phyloP scores from a whole-genome alignment of 1,284 basidiomycete species.

The Ustilago loliicola region DNA sequence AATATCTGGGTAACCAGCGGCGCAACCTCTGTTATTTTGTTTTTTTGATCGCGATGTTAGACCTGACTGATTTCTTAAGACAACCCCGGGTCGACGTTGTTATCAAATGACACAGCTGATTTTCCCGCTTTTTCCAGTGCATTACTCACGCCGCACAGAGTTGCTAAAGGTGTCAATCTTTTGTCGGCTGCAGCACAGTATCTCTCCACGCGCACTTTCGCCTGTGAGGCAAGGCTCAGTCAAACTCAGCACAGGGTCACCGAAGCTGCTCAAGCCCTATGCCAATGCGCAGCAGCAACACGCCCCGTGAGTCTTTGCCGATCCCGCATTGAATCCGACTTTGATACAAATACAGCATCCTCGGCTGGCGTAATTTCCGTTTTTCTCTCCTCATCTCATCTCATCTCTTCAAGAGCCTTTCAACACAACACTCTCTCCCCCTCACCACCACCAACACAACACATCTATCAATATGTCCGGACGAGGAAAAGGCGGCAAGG shows the following conservation, averaged over 20 bases:
- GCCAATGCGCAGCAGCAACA: not conserved
- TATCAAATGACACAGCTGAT: too few relatives aligned
- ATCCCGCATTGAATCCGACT: slow-evolving; percentile 42
- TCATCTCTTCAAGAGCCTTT: slow-evolving; percentile 46
- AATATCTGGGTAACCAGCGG: too few relatives aligned
- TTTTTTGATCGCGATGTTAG: too few relatives aligned
- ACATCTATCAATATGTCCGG: slow-evolving; percentile 63
- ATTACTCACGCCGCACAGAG: too few relatives aligned
- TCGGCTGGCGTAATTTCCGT: slow-evolving; percentile 38
- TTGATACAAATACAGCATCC: slow-evolving; percentile 54
- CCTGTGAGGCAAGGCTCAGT: not conserved
- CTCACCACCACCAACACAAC: slow-evolving; percentile 29
- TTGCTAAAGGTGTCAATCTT: too few relatives aligned
- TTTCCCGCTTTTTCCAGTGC: too few relatives aligned
- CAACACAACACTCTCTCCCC: slow-evolving; percentile 28
- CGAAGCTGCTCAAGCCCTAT: not conserved
- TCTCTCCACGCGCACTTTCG: not conserved
- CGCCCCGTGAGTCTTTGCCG: slow-evolving; percentile 29
- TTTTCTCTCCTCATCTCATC: slow-evolving; percentile 37
- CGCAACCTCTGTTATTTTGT: too few relatives aligned
- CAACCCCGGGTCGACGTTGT: too few relatives aligned
- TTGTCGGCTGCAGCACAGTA: too few relatives aligned
- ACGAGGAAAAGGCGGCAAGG: slow-evolving; percentile 71
- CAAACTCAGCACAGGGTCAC: slow-evolving; percentile 3
- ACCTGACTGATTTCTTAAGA: too few relatives aligned